Conservation (phyloP, 345 rosid species). For the Ceriops tagal region DNA sequence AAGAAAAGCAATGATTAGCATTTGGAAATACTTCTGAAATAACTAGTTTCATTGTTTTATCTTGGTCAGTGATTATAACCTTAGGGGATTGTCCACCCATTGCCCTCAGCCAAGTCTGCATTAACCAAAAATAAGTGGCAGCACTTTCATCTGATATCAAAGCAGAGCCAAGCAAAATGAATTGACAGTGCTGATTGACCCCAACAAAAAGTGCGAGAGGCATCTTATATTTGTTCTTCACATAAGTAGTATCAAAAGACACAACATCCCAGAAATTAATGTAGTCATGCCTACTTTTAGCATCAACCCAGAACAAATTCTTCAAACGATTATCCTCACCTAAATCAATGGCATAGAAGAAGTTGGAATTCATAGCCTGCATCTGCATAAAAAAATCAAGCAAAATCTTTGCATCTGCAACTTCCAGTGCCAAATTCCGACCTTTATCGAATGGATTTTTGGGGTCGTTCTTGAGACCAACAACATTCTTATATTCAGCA, state of each 20-base stretch:
- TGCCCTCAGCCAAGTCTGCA: conserved; percentile 64
- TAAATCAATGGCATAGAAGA: conserved; percentile 58
- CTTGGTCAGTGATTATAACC: conserved; percentile 54
- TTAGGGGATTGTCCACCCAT: conserved; percentile 64
- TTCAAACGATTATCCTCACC: conserved; percentile 58
- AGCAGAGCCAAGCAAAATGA: conserved; percentile 65
- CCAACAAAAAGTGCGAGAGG: conserved; percentile 62
- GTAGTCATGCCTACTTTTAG: conserved; percentile 61
- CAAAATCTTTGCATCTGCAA: conserved; percentile 44
- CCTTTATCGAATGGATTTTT: conserved; percentile 50
- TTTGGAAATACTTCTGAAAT: conserved; percentile 47
- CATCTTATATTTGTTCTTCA: conserved; percentile 61
- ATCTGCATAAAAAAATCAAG: conserved; percentile 48
- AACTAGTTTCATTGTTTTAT: conserved; percentile 37
- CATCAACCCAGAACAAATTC: conserved; percentile 63
- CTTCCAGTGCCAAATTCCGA: conserved; percentile 42
- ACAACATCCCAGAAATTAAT: conserved; percentile 57
- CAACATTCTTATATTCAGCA: conserved; percentile 61
- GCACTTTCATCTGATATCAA: conserved; percentile 53
- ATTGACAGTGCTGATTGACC: conserved; percentile 66
- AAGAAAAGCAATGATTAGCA: conserved; percentile 47
- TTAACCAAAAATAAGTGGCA: conserved; percentile 55
- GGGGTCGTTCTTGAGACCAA: conserved; percentile 38
- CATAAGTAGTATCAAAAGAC: conserved; percentile 50
- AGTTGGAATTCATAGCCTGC: conserved; percentile 55